Base-by-base conservation (phyloP, 2,329 filamentous ascomycete genomes). In the Nectriaceae sp. region DNA sequence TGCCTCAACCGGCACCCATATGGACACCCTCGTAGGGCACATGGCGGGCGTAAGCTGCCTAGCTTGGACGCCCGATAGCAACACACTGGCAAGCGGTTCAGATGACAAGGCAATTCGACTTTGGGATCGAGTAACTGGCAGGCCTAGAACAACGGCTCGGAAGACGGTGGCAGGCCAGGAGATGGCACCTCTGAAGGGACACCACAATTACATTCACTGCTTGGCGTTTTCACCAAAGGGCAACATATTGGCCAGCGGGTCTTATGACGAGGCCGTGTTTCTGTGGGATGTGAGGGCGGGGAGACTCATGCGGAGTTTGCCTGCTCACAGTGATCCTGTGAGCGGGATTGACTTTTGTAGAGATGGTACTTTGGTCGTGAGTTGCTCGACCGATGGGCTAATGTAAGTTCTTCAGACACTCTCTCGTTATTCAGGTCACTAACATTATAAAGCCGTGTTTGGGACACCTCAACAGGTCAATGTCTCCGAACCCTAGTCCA, bases 201-300 rank as follows among this genome's bases (percentile, higher is more conserved):
- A 99, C 63, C 91, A 97, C 69, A 97, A 95, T 70, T 97, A 97
- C 70, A 87, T 99, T 24, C 96, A 96, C 71, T 90, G 88, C 42
- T 77, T 99, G 26, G 91, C 92, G 5, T 97, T 97, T 69, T 93
- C 90, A n/a, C 94, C 94, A 2, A 97, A 97, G 69, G 94, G 94
- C 20, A 99, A 99, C 65, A 96, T 97, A 65, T 81, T 99, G 26
- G 94, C 92, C 15, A 95, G 89, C 57, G 94, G 94, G 11, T 95
- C 89, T 55, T 97, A 97, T 70, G 94, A 99, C 59, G 94, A 99
- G 74, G 94, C 94, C 4, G 90, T 99, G 0, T 97, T 96, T 56
- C 72, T 99, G 4, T 99, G 94, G 94, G 94, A 99, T 68, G 89
- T 97, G 13, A 82, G 94, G 13, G 90, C 90, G 0, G 92, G 90